These are phyloP conservation scores for Colletotrichum salicis DNA, from an alignment of 2,329 filamentous ascomycete species.

Conservation along the genomic window DNA sequence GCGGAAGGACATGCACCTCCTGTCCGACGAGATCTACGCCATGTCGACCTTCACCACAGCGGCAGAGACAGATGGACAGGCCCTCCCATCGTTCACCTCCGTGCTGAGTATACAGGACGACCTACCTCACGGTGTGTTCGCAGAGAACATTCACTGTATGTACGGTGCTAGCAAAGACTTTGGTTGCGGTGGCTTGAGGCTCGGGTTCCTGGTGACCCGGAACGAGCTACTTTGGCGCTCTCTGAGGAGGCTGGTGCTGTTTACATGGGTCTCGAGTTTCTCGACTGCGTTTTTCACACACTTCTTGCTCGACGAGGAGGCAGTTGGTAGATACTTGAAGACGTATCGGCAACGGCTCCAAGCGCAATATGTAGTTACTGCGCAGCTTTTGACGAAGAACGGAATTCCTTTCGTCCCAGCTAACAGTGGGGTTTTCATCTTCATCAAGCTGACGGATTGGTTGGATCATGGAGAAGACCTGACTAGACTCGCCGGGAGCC, in stretches of 20 bases:
- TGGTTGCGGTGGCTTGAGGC: slow-evolving; percentile 11
- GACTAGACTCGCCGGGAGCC: background rate
- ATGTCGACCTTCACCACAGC: slow-evolving; percentile 6
- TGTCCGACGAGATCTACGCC: slow-evolving; percentile 19
- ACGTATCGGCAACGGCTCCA: slow-evolving; percentile 10
- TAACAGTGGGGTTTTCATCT: slow-evolving; percentile 9
- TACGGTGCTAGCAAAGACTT: slow-evolving; percentile 25
- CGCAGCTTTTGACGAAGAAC: background rate
- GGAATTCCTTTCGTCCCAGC: slow-evolving; percentile 1
- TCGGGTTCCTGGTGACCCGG: slow-evolving; percentile 15
- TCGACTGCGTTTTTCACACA: background rate
- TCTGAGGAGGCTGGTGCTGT: background rate
- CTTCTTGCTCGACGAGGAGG: background rate
- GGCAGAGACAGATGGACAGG: background rate
- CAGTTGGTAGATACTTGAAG: background rate
- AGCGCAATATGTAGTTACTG: slow-evolving; percentile 1
- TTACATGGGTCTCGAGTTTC: slow-evolving; percentile 10
- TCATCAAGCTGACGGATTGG: slow-evolving; percentile 10
- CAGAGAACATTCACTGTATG: slow-evolving; percentile 16
- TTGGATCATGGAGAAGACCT: background rate
- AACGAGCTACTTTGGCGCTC: slow-evolving; percentile 2
- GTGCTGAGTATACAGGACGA: slow-evolving; percentile 14
- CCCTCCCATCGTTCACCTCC: background rate
- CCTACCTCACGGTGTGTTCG: background rate
- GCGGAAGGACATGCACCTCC: slow-evolving; percentile 4